Percentiles rank a stretch among this genome's conserved stretches.
phyloP scores from a whole-genome alignment of 2,329 filamentous ascomycete genomes.

The Alternaria viburni region DNA sequence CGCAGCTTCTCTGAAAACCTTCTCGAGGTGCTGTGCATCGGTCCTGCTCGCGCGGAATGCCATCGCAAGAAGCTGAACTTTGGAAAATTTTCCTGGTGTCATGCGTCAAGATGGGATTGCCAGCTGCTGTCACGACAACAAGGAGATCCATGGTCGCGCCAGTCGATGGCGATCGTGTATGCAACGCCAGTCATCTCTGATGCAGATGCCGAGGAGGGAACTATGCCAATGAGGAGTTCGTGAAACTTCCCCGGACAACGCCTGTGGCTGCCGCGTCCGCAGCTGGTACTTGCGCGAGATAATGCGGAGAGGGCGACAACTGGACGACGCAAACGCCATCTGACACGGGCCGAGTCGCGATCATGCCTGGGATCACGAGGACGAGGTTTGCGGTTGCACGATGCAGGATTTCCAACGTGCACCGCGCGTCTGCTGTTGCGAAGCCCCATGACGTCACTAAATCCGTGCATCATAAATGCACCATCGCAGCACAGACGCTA shows the following conservation, averaged over 20 bases:
- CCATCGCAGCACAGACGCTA: constrained; percentile 1
- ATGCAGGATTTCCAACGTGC: constrained; percentile 6
- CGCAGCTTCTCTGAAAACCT: neutral
- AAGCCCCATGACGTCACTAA: constrained; percentile 18
- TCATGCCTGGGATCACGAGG: neutral
- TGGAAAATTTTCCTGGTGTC: neutral
- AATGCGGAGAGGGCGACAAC: neutral
- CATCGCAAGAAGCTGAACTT: neutral
- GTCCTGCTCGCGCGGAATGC: neutral
- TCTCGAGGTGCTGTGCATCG: neutral
- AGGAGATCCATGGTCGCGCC: neutral
- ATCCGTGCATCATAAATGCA: constrained; percentile 10
- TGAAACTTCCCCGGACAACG: neutral
- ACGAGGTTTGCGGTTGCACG: neutral
- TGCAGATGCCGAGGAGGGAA: neutral
- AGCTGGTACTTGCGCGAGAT: neutral
- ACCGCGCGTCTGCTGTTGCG: constrained; percentile 3
- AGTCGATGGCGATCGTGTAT: neutral
- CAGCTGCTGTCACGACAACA: neutral
- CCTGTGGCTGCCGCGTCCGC: neutral
- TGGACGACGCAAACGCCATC: neutral
- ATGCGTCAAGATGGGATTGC: neutral
- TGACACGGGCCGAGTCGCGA: neutral
- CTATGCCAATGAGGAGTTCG: neutral
- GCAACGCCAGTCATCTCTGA: neutral